Base-by-base conservation (phyloP, 805 yeast species). In the Zygosaccharomyces gambellarensis region DNA sequence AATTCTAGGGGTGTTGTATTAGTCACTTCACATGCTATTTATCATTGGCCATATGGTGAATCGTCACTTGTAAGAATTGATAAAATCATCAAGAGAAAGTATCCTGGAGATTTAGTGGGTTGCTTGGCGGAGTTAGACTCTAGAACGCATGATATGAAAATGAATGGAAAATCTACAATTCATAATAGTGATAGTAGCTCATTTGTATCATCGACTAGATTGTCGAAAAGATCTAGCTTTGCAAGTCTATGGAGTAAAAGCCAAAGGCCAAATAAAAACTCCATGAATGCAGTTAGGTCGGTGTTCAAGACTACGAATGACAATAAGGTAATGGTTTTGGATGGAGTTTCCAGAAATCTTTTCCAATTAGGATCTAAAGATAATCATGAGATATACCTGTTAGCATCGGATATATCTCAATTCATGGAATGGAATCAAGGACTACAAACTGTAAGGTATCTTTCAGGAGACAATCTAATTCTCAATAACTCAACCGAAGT, bases 41-140 rank as follows among this genome's bases (percentile, higher is more conserved):
- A 62, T 44, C 36, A 51, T n/a, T 64, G 67, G 68, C 42, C 54
- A 6, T 53, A 55, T 36, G 53, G 50, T 3, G 42, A 51, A 2
- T 32, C 47, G 5, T 40, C 42, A 4, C 39, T 64, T 32, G 36
- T 50, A 2, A 54, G 53, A 43, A 43, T 65, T n/a, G 60, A 57
- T 28, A 61, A 55, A 46, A 49, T 58, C 1, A 52, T 55, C 5
- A 49, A 49, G 31, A 57, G 57, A 21, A 58, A 46, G 28, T 56
- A 55, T 45, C 65, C 68, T 3, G 43, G 29, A n/a, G 55, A 62
- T 46, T 28, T 56, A 22, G 48, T 57, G 1, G 46, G 48, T 5
- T 56, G 63, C 8, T 39, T 63, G 12, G 51, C 47, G 6, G 60
- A 56, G 17, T 39, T 63, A n/a, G 49, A 40, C 12, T 10, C 39